Evolutionary conservation across 116 monocot genomes (phyloP).

Genomic region (Posidonia oceanica): DNA sequence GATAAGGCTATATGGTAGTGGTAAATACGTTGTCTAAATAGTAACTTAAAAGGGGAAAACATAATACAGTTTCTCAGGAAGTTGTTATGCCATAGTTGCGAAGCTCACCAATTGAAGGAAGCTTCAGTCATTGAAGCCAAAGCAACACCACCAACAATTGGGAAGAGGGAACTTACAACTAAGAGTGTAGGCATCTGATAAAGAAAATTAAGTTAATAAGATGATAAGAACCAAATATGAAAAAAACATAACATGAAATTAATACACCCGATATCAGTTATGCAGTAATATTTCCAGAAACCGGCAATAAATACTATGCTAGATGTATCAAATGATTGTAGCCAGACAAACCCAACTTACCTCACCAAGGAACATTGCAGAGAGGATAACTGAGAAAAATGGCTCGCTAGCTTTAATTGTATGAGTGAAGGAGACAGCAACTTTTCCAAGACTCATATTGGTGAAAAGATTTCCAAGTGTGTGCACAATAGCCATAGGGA

Average conservation of each 20-base stretch:
- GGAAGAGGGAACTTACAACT: conserved; percentile 60
- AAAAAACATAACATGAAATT: conserved; percentile 1
- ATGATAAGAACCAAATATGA: not conserved
- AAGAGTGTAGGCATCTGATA: conserved; percentile 60
- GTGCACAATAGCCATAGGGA: conserved; percentile 82
- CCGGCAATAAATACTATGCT: not conserved
- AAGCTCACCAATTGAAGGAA: conserved; percentile 79
- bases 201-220: not conserved
- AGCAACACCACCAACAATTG: conserved; percentile 95
- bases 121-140: conserved; percentile 94
- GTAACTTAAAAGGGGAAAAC: no score
- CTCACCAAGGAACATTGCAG: conserved; percentile 89
- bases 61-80: not conserved
- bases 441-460: conserved; percentile 92
- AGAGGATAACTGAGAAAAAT: conserved; percentile 84
- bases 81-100: not conserved
- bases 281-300: not conserved
- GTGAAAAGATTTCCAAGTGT: conserved; percentile 91
- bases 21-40: no score
- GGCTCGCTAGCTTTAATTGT: conserved; percentile 98
- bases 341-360: conserved; percentile 15
- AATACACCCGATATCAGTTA: not conserved
- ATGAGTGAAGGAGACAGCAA: conserved; percentile 86
- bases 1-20: no score
- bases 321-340: not conserved